Evolutionary conservation across 2,329 filamentous ascomycete genomes (phyloP), one percentile per base, ranked within the genome.

Genomic region (Cadophora sp.): DNA sequence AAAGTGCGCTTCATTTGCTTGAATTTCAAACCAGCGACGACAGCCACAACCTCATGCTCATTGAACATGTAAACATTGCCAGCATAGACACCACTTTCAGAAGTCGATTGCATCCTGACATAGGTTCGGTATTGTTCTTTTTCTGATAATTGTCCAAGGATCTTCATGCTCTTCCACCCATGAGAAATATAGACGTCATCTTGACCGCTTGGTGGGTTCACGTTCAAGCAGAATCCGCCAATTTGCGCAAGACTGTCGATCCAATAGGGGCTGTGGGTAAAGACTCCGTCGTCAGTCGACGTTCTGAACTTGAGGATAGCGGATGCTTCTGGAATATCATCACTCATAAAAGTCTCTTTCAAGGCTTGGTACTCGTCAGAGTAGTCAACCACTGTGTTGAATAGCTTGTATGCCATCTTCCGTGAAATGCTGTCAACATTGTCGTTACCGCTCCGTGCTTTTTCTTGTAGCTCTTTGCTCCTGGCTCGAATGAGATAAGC

Each of bases 181-280:
- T 51, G 48, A 27, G 48, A 51, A 27, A 51, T 51, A 51, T 51
- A 51, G 48, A 51, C 48, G 48, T 51, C 48, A 51, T 51, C 48
- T 51, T 27, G 48, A 27, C 48, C 48, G 48, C 48, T 51, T 51
- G 48, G 48, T 51, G 48, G 48, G 24, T 51, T 51, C 22, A 51
- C 69, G 40, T 75, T 75, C 72, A 75, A 72, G 51, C 69, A 46
- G 55, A 75, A 74, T 2, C 73, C 73, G 48, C 66, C 61, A 22
- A 70, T 58, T 27, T 73, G 72, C 1, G 46, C 62, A 24, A 73
- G 37, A 48, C 64, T 67, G 53, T 75, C 70, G 31, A 76, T 69
- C 40, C 70, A 74, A 31, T 70, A 64, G 12, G 74, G 74, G 3
- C 64, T 62, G 19, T 70, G 60, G n/a, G 68, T 69, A 61, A 56